Percentiles rank a stretch among this genome's conserved stretches.
These are phyloP conservation scores for Plasmopara halstedii DNA, from an alignment of 352 stramenopile species.

Conservation along the genomic window DNA sequence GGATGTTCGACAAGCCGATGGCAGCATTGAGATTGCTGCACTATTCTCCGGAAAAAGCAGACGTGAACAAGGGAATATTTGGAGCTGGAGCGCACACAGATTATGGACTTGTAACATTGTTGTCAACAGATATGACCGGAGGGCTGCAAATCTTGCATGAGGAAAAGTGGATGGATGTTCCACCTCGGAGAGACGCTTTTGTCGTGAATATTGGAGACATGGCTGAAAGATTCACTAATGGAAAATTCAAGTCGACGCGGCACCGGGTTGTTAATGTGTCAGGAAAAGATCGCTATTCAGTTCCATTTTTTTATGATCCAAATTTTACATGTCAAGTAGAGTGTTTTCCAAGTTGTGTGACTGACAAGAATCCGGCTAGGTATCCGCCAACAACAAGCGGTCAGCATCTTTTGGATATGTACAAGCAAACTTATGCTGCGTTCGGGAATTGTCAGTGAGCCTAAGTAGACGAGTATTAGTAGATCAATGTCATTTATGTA, in stretches of 20 bases:
- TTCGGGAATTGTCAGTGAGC: too few species aligned
- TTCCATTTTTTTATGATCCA: slow-evolving; percentile 75
- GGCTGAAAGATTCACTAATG: slow-evolving; percentile 70
- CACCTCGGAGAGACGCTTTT: slow-evolving; percentile 42
- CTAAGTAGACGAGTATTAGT: too few species aligned
- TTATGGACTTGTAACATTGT: slow-evolving; percentile 61
- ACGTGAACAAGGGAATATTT: slow-evolving; percentile 52
- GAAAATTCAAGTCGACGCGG: slow-evolving; percentile 49
- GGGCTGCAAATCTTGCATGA: slow-evolving; percentile 56
- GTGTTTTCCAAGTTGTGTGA: slow-evolving; percentile 56
- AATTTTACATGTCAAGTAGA: slow-evolving; percentile 62
- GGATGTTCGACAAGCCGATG: slow-evolving; percentile 77
- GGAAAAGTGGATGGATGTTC: slow-evolving; percentile 51
- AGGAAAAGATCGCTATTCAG: slow-evolving; percentile 59
- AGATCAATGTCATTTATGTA: too few species aligned
- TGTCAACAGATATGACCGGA: slow-evolving; percentile 50
- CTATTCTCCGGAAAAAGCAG: slow-evolving; percentile 60
- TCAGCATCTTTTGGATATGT: slow-evolving; percentile 68
- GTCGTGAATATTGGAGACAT: slow-evolving; percentile 75
- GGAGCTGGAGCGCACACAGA: slow-evolving; percentile 71
- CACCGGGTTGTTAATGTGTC: slow-evolving; percentile 58
- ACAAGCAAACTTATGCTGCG: slow-evolving; percentile 57
- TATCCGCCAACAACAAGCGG: slow-evolving; percentile 67
- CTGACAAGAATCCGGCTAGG: slow-evolving; percentile 32
- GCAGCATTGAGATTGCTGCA: slow-evolving; percentile 69